These are phyloP conservation scores for Aureobasidium vineae DNA, from an alignment of 2,329 filamentous ascomycete genomes.

Conservation along the genomic window DNA sequence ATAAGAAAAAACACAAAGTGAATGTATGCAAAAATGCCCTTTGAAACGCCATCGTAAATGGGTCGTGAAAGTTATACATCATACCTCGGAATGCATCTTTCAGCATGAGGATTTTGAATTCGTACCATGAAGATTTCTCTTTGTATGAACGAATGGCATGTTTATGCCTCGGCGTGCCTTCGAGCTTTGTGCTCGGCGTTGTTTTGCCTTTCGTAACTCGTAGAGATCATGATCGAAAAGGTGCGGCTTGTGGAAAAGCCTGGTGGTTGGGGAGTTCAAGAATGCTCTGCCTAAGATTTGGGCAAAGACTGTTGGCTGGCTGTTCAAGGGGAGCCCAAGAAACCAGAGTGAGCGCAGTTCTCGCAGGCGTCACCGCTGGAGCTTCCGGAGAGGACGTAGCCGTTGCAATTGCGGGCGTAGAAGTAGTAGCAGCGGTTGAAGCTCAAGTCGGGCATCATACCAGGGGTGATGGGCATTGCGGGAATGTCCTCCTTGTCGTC, in stretches of 20 bases:
- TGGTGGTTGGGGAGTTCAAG: neutral
- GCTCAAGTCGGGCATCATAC: constrained; percentile 33
- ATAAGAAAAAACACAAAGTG: neutral
- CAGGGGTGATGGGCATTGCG: constrained; percentile 28
- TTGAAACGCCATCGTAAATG: neutral
- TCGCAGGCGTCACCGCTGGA: constrained; percentile 39
- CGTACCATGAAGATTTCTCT: constrained; percentile 1
- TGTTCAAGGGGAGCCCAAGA: constrained; percentile 30
- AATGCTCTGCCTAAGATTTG: neutral
- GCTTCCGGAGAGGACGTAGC: constrained; percentile 38
- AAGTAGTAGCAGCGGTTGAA: constrained; percentile 42
- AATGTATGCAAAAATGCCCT: neutral
- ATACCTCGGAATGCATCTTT: constrained; percentile 20
- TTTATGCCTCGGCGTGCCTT: constrained; percentile 19
- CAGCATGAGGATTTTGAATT: constrained; percentile 24
- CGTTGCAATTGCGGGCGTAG: constrained; percentile 39
- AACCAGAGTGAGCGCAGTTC: constrained; percentile 30
- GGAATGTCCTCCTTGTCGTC: constrained; percentile 29
- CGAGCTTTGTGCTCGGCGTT: constrained; percentile 11
- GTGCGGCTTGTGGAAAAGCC: neutral
- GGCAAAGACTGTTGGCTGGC: neutral
- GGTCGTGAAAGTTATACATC: neutral
- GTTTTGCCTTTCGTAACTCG: constrained; percentile 18
- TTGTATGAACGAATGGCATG: constrained; percentile 12
- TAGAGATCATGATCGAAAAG: constrained; percentile 15